Base-by-base conservation (phyloP, 495 filamentous ascomycete species). In the Neurospora sp. region DNA sequence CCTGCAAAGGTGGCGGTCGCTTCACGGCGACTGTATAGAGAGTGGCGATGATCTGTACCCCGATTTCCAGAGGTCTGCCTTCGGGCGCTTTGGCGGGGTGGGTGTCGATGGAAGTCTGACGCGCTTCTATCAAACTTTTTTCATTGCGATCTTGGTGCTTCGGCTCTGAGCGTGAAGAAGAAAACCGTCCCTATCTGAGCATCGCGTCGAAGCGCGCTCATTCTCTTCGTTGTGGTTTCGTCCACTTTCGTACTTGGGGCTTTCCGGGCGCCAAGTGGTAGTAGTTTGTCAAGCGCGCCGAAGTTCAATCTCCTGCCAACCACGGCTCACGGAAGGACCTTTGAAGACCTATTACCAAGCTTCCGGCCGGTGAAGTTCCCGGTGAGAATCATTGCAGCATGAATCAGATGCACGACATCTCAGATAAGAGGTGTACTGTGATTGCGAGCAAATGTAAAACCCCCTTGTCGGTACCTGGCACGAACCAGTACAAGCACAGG, bases 31-130 rank as follows among this genome's bases (percentile, higher is more conserved):
- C 70, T 71, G 70, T 71, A 71, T 71, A 71, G 70, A 66, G 85
- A 86, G 87, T 87, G 86, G 84, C 86, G 85, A 89, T 89, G 87
- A 89, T 88, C 87, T 88, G 86, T 79, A 87, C 86, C 87, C 86
- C 77, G 86, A 73, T 81, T 79, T 78, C 77, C 69, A 70, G 78
- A 75, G 82, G 81, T 82, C 83, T 85, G 86, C 84, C 81, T 83
- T 86, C 78, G 85, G 84, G 84, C 85, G 85, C 86, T 79, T 71
- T 79, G 80, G 78, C 83, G 82, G 86, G 87, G 87, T 87, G 87
- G 87, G 86, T 83, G 79, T 79, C 80, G 87, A 87, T 84, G 87
- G 87, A 88, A 85, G 87, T 89, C 87, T 89, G 87, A 89, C 87
- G 24, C 54, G 54, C 54, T 66, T 66, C 24, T 28, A 66, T 66